Evolutionary conservation across 495 filamentous ascomycete genomes (phyloP).

Genomic region (Neurospora tetraspora): DNA sequence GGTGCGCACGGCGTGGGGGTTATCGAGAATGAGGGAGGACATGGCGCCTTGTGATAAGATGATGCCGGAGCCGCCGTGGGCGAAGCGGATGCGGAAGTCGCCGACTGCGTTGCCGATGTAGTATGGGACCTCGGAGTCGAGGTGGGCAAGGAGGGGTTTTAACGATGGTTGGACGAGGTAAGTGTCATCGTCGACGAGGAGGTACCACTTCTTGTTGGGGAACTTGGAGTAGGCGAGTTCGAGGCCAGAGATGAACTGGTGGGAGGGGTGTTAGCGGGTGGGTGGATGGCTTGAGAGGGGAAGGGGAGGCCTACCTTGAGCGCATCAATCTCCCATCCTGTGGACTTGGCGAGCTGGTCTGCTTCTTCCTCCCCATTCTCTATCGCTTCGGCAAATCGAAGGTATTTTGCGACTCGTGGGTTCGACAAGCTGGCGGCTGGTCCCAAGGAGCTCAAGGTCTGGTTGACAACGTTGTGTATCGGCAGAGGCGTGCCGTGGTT

Average conservation of each 20-base stretch:
- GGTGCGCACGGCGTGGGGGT: conserved; percentile 20
- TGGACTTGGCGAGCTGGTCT: conserved; percentile 19
- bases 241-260: conserved; percentile 33
- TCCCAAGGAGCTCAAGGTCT: conserved; percentile 14
- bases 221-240: conserved; percentile 30
- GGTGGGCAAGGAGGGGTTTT: conserved; percentile 25
- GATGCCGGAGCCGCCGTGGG: conserved; percentile 37
- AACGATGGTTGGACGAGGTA: conserved; percentile 34
- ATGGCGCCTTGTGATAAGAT: conserved; percentile 35
- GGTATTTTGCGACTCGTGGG: conserved; percentile 28
- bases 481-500: conserved; percentile 16
- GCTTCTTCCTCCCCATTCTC: conserved; percentile 23
- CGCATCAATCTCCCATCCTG: conserved; percentile 40
- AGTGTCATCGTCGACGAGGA: conserved; percentile 39
- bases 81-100: conserved; percentile 36
- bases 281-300: no score
- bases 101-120: conserved; percentile 43
- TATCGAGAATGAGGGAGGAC: conserved; percentile 20
- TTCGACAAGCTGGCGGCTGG: conserved; percentile 6
- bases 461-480: conserved; percentile 26
- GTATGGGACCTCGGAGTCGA: conserved; percentile 28
- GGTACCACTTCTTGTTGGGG: conserved; percentile 39
- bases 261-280: not conserved
- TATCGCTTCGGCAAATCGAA: conserved; percentile 23
- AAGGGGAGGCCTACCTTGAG: conserved; percentile 27